Conservation (phyloP, 305 asterid species). For the Coffea humblotiana region DNA sequence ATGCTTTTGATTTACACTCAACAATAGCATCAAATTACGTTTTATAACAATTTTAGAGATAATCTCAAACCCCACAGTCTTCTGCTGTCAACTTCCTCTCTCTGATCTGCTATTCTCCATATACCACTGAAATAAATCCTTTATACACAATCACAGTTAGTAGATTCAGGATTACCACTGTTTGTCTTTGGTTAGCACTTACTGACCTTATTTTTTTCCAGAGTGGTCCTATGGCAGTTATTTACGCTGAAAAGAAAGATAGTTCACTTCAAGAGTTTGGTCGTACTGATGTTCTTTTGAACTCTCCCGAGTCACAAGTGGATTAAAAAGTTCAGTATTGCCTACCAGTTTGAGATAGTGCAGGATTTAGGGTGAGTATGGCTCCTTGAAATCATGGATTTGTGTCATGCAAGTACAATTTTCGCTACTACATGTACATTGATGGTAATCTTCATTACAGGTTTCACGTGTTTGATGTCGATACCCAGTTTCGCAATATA, state of each 20-base stretch:
- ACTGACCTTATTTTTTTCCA: conserved; percentile 36
- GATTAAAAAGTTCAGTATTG: conserved; percentile 66
- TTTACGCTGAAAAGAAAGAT: conserved; percentile 70
- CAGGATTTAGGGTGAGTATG: conserved; percentile 91
- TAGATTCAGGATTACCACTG: background rate
- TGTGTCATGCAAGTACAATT: conserved; percentile 15
- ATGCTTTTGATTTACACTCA: too few relatives aligned
- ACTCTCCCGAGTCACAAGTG: conserved; percentile 84
- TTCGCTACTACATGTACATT: conserved; percentile 25
- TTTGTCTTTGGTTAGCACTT: background rate
- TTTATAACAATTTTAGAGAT: background rate
- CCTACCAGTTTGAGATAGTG: conserved; percentile 92
- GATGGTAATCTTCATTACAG: conserved; percentile 48
- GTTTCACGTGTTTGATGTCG: conserved; percentile 86
- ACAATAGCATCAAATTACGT: background rate
- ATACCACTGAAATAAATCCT: background rate
- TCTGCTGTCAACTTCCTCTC: background rate
- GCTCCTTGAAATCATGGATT: conserved; percentile 22
- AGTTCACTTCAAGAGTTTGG: conserved; percentile 84
- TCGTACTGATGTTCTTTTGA: conserved; percentile 94
- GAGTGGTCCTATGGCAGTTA: conserved; percentile 96
- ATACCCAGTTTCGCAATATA: conserved; percentile 72
- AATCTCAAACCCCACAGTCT: background rate
- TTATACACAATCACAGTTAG: background rate
- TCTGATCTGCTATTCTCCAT: background rate